Conservation (phyloP, 1,284 basidiomycete genomes). For the Cryptococcus sp. region DNA sequence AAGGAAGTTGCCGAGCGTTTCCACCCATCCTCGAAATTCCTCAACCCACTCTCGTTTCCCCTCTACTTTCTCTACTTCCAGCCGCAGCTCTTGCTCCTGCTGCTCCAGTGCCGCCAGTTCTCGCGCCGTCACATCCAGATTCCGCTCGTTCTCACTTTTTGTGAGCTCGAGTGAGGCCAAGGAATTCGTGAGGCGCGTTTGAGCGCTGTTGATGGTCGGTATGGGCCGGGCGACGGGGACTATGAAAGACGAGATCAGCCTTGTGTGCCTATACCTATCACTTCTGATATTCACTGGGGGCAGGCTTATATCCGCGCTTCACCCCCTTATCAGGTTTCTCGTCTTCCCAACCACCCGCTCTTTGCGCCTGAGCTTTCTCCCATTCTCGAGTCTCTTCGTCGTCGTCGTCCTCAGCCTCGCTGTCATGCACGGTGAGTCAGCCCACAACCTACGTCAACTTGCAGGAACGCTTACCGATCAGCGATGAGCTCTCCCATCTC, state of each 20-base stretch:
- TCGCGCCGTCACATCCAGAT: constrained; percentile 52
- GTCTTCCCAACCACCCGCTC: constrained; percentile 59
- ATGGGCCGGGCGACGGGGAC: constrained; percentile 58
- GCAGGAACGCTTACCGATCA: constrained; percentile 65
- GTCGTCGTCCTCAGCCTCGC: constrained; percentile 69
- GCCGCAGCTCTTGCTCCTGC: constrained; percentile 75
- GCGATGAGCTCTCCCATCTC: constrained; percentile 84
- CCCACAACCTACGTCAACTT: not conserved
- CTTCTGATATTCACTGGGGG: constrained; percentile 64
- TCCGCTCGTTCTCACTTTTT: constrained; percentile 45
- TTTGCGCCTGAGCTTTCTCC: constrained; percentile 81
- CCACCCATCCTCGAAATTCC: constrained; percentile 81
- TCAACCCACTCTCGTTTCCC: constrained; percentile 83
- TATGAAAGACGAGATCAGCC: constrained; percentile 47
- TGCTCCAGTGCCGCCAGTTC: constrained; percentile 71
- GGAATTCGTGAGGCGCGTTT: constrained; percentile 65
- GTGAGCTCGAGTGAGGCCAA: constrained; percentile 59
- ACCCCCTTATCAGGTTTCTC: constrained; percentile 20
- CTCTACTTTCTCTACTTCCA: constrained; percentile 76
- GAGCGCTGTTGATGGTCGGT: constrained; percentile 67
- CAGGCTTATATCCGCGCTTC: constrained; percentile 65
- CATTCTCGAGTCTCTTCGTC: constrained; percentile 84
- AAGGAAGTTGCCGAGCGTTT: constrained; percentile 81
- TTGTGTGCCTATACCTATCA: constrained; percentile 46
- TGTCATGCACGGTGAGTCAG: constrained; percentile 38